Base-by-base conservation (phyloP, 1,284 basidiomycete genomes). In the Pseudozyma hubeiensis region DNA sequence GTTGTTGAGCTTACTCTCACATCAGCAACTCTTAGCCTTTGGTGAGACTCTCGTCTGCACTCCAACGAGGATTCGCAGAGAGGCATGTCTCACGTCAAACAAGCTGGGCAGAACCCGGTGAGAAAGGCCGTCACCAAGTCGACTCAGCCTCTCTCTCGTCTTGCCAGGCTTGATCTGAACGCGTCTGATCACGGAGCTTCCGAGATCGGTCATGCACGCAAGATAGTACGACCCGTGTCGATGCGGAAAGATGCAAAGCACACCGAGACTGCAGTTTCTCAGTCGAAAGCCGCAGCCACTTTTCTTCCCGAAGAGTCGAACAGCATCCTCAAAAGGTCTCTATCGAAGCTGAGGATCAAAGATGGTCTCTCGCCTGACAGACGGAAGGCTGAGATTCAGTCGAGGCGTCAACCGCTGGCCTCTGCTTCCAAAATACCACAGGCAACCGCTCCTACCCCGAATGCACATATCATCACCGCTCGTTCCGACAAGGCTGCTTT, bases 51-150 rank as follows among this genome's bases (percentile, higher is more conserved):
- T 17, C 6, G 17, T 7, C n/a, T 30, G 49, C 37, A 13, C 17
- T 35, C 40, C 7, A 14, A 16, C 29, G 33, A 16, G 24, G 24
- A 24, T 24, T 24, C 14, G 13, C 7, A 5, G 24, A 34, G 5
- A 11, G 13, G 16, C 43, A 72, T 72, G 68, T 66, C 68, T 37
- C 54, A 66, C 24, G 43, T 66, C 50, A 72, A 72, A 39, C 68
- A 72, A 52, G 48, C 68, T 10, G 58, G 64, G 7, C 59, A 62
- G 37, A 40, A 45, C 4, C 16, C 16, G 45, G 5, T 37, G 10
- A 52, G 44, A n/a, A 40, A 34, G 14, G 47, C 51, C 13, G 24
- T 54, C 48, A 37, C 41, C 52, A 59, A 61, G 37, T 41, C 66
- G 10, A 33, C 54, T 41, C 66, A 59, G 31, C 17, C 43, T 13